Evolutionary conservation across 768 basidiomycete species (phyloP), one percentile per base, ranked within the genome.

Genomic region (Mycena pura): DNA sequence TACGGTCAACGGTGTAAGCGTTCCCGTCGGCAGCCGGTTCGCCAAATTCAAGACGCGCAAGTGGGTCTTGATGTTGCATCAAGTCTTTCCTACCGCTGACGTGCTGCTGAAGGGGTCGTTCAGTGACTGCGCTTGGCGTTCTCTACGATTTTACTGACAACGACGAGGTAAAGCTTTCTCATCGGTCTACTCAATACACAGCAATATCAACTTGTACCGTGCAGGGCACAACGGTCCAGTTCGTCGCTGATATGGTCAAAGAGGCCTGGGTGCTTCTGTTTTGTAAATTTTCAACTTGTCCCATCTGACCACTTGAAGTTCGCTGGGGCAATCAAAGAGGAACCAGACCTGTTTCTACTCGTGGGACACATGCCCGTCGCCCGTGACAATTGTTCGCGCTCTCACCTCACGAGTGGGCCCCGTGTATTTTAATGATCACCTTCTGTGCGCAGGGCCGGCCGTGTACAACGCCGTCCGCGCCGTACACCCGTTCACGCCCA

Each of bases 301-400:
- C 41, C 3, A 62, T 40, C 24, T 48, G 25, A 32, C 22, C 25
- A 27, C 19, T 53, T n/a, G n/a, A 27, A 91, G 93, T 96, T 96
- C 72, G 65, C 75, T 1, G 86, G 91, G 14, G 92, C 90, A 1
- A 94, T 95, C 61, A 73, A 80, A 40, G 90, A 93, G 9, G 87
- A 88, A 68, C 93, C 94, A 14, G 93, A 95, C 72, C 79, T 93
- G 60, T 96, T 96, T 77, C 69, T 92, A 53, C 82, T 93, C 51
- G 83, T 82, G 56, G 87, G 89, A 15, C 94, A 96, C 72, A 95
- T 96, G 93, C 92, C 92, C 3, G 83, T 93, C 5, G 73, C 83
- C 10, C 73, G 81, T 40, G 87, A 92, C 66, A 85, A 89, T 59
- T 92, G 91, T n/a, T n/a, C n/a, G n/a, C n/a, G n/a, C n/a, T n/a